phyloP scores from a whole-genome alignment of 108 stramenopile genomes.

The Conticribra weissflogii region DNA sequence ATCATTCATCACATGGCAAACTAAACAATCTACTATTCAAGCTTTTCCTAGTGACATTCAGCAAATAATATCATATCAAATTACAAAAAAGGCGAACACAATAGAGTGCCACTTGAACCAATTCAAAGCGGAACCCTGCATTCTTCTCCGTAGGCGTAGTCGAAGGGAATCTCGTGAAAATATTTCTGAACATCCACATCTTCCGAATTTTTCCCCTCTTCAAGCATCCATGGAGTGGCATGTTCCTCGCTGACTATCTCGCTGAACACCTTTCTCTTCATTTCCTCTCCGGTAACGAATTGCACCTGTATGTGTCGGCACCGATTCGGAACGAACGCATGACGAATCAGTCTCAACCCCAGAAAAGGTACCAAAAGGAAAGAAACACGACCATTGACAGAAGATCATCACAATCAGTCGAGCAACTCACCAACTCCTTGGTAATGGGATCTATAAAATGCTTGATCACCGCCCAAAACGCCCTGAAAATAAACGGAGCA shows the following conservation, averaged over 20 bases:
- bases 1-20: no score
- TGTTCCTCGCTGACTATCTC: slow-evolving; percentile 36
- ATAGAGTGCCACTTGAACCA: no score
- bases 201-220: slow-evolving; percentile 28
- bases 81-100: no score
- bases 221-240: slow-evolving; percentile 53
- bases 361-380: neutral
- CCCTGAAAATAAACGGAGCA: slow-evolving; percentile 45
- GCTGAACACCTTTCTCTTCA: slow-evolving; percentile 17
- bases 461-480: slow-evolving; percentile 51
- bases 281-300: slow-evolving; percentile 45
- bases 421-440: slow-evolving; percentile 25
- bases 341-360: no score
- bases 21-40: no score
- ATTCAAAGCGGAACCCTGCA: no score
- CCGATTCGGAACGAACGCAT: neutral
- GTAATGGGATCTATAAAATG: slow-evolving; percentile 56
- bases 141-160: slow-evolving; percentile 21
- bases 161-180: slow-evolving; percentile 37
- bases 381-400: neutral
- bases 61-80: no score
- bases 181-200: slow-evolving; percentile 36
- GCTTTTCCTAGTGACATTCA: no score
- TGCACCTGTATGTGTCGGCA: neutral
- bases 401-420: neutral